Conservation (phyloP, 768 basidiomycete genomes). For the Hydnum rufescens region DNA sequence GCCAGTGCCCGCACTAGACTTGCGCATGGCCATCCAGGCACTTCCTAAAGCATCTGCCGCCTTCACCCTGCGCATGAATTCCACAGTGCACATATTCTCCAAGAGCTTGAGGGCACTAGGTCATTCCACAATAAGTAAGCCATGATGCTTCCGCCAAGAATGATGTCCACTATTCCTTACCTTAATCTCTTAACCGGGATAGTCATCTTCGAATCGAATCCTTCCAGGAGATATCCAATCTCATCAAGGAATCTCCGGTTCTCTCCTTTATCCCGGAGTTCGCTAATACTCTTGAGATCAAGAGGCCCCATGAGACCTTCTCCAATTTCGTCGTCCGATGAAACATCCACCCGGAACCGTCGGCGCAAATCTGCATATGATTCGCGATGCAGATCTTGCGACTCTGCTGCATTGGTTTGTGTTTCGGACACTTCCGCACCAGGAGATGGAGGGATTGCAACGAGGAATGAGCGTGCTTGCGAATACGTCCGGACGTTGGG, state of each 20-base stretch:
- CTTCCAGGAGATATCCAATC: slow-evolving; percentile 70
- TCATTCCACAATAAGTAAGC: too few relatives aligned
- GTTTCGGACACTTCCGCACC: neutral
- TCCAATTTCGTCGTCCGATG: slow-evolving; percentile 25
- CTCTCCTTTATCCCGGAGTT: slow-evolving; percentile 64
- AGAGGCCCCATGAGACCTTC: neutral
- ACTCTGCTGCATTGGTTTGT: neutral
- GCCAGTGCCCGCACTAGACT: slow-evolving; percentile 36
- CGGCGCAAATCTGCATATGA: slow-evolving; percentile 48
- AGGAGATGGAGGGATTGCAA: slow-evolving; percentile 29
- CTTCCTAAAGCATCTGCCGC: slow-evolving; percentile 49
- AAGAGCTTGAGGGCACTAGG: slow-evolving; percentile 56
- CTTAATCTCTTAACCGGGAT: slow-evolving; percentile 44
- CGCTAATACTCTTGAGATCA: slow-evolving; percentile 31
- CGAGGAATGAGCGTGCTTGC: slow-evolving; percentile 60
- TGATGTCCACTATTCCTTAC: slow-evolving; percentile 18
- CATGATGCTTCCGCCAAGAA: neutral
- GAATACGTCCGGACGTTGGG: slow-evolving; percentile 37
- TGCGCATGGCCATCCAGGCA: slow-evolving; percentile 46
- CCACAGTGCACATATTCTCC: slow-evolving; percentile 47
- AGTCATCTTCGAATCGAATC: slow-evolving; percentile 33
- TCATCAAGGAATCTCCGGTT: slow-evolving; percentile 64
- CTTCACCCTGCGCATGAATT: slow-evolving; percentile 64
- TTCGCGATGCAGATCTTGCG: slow-evolving; percentile 2
- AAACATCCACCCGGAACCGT: slow-evolving; percentile 68